Evolutionary conservation across 2,329 filamentous ascomycete species (phyloP).

Genomic region (Epicoccum nigrum): DNA sequence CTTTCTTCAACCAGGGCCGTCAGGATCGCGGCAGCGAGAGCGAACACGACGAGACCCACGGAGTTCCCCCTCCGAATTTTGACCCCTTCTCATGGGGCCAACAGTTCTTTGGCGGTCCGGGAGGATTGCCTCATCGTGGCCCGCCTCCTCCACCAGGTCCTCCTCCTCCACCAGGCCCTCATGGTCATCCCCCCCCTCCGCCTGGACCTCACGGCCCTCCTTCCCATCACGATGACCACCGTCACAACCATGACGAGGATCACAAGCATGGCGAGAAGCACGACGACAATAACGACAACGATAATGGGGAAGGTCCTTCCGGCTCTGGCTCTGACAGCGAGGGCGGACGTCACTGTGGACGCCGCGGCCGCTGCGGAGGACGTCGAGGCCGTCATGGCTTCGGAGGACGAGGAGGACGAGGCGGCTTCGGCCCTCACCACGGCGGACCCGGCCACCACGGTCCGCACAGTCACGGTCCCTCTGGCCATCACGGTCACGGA

Average conservation of each 20-base stretch:
- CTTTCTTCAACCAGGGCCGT: constrained; percentile 49
- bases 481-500: constrained; percentile 20
- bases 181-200: constrained; percentile 20
- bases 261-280: constrained; percentile 20
- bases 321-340: constrained; percentile 38
- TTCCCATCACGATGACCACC: constrained; percentile 10
- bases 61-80: constrained; percentile 22
- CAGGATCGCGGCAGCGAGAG: constrained; percentile 31
- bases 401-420: constrained; percentile 28
- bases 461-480: constrained; percentile 20
- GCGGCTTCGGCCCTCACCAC: constrained; percentile 27
- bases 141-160: constrained; percentile 18
- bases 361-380: constrained; percentile 29
- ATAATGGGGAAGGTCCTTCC: constrained; percentile 41
- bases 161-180: constrained; percentile 32
- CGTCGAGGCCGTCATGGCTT: constrained; percentile 31
- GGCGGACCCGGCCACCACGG: constrained; percentile 19
- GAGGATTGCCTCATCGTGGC: constrained; percentile 38
- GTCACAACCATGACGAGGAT: constrained; percentile 10
- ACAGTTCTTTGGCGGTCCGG: constrained; percentile 33
- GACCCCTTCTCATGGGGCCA: constrained; percentile 46
- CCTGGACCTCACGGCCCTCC: constrained; percentile 26
- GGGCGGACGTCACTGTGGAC: constrained; percentile 22
- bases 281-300: constrained; percentile 4
- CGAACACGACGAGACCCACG: constrained; percentile 32